Evolutionary conservation across 1,284 basidiomycete species (phyloP).

Genomic region (Puccinia triticina): DNA sequence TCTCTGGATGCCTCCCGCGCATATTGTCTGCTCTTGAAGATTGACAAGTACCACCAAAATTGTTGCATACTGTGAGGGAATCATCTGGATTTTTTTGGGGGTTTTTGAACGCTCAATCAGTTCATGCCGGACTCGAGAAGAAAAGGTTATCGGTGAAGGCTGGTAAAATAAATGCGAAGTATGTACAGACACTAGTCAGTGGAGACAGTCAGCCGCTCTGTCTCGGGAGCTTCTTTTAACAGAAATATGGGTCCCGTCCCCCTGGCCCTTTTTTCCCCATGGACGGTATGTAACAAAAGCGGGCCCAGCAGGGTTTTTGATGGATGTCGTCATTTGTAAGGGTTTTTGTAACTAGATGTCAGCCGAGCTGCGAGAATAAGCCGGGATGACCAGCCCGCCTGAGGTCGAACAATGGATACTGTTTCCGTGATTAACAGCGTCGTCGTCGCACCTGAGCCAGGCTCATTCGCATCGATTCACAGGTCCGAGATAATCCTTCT

Average conservation of each 20-base stretch:
- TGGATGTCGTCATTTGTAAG: neutral
- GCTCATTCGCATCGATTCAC: no score
- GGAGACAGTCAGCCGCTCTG: neutral
- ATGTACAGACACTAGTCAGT: no score
- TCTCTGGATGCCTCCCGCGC: neutral
- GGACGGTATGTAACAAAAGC: neutral
- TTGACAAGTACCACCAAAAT: neutral
- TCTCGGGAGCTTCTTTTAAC: neutral
- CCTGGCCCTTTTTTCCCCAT: neutral
- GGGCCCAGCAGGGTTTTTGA: neutral
- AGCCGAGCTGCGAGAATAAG: neutral
- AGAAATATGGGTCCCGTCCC: neutral
- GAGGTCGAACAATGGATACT: no score
- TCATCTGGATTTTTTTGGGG: neutral
- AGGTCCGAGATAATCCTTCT: no score
- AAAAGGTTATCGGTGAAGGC: neutral
- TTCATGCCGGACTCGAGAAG: neutral
- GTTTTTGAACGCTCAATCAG: no score
- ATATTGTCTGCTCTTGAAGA: neutral
- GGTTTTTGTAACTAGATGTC: neutral
- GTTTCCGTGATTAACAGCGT: no score
- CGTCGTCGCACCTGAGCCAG: no score
- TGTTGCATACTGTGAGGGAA: neutral
- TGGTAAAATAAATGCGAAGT: no score
- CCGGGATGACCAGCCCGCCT: no score